These are phyloP conservation scores for Penicillium sp. DNA, from an alignment of 2,329 filamentous ascomycete species.

Conservation along the genomic window DNA sequence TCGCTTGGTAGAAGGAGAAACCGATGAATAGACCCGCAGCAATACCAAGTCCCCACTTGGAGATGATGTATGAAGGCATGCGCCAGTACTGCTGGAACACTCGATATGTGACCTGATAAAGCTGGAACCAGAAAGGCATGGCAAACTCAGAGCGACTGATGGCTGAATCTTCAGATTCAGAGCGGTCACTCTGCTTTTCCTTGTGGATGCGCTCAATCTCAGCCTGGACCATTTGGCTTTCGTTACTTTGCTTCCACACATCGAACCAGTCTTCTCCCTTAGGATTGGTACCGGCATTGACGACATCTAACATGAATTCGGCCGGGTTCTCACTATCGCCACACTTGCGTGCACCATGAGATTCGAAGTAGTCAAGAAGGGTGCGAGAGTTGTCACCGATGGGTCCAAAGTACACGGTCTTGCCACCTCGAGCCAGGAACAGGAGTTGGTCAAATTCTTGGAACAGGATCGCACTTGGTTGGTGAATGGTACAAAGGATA, in stretches of 20 bases:
- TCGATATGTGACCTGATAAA: constrained; percentile 66
- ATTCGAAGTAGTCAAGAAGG: constrained; percentile 65
- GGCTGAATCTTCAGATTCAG: constrained; percentile 32
- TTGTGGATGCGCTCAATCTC: constrained; percentile 61
- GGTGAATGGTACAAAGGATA: constrained; percentile 90
- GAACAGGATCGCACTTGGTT: constrained; percentile 88
- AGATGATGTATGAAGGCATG: constrained; percentile 80
- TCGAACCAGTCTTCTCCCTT: constrained; percentile 59
- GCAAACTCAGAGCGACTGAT: constrained; percentile 72
- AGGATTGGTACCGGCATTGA: constrained; percentile 45
- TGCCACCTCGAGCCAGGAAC: constrained; percentile 64
- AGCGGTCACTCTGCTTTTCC: constrained; percentile 41
- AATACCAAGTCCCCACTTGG: constrained; percentile 70
- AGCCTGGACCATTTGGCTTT: constrained; percentile 54
- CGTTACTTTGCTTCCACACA: constrained; percentile 60
- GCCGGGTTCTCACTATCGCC: constrained; percentile 67
- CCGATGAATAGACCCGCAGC: constrained; percentile 71
- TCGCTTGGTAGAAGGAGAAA: constrained; percentile 73
- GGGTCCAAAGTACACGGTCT: constrained; percentile 68
- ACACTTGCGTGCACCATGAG: constrained; percentile 61
- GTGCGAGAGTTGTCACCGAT: constrained; percentile 60
- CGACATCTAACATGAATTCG: constrained; percentile 68
- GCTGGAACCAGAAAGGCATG: constrained; percentile 67
- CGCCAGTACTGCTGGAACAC: constrained; percentile 92
- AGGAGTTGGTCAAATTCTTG: constrained; percentile 71